These are phyloP conservation scores for Chloranthus sessilifolius DNA, from an alignment of 164 flowering plant genomes.

Conservation along the genomic window DNA sequence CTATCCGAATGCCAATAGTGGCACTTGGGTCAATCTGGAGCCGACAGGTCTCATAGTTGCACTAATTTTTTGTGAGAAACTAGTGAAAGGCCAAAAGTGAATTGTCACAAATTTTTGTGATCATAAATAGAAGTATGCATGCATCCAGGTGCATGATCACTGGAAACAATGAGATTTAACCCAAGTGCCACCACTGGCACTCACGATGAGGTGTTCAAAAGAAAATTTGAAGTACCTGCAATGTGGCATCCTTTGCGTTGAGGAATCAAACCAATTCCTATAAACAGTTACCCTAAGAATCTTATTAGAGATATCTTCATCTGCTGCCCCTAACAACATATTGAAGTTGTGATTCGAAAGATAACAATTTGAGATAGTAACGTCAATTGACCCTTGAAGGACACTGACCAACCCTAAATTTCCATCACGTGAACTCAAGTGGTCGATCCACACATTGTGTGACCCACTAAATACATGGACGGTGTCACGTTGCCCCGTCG, in stretches of 20 bases:
- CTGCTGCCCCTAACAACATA: constrained; percentile 20
- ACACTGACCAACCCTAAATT: constrained; percentile 21
- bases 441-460: constrained; percentile 19
- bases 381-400: constrained; percentile 22
- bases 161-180: too few relatives aligned
- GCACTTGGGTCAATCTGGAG: too few relatives aligned
- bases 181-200: too few relatives aligned
- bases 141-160: too few relatives aligned
- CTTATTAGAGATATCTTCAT: constrained; percentile 16
- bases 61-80: too few relatives aligned
- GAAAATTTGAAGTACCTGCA: too few relatives aligned
- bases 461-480: constrained; percentile 18
- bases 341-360: constrained; percentile 18
- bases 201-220: too few relatives aligned
- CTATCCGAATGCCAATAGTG: too few relatives aligned
- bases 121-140: too few relatives aligned
- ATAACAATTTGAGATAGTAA: constrained; percentile 21
- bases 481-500: constrained; percentile 11
- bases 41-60: too few relatives aligned
- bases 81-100: too few relatives aligned
- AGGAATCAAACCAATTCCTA: constrained; percentile 21
- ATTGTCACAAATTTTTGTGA: too few relatives aligned
- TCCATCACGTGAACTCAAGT: constrained; percentile 14
- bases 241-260: constrained; percentile 25
- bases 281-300: constrained; percentile 17